Evolutionary conservation across 352 stramenopile genomes (phyloP).

Genomic region (Phytophthora niederhauseri): DNA sequence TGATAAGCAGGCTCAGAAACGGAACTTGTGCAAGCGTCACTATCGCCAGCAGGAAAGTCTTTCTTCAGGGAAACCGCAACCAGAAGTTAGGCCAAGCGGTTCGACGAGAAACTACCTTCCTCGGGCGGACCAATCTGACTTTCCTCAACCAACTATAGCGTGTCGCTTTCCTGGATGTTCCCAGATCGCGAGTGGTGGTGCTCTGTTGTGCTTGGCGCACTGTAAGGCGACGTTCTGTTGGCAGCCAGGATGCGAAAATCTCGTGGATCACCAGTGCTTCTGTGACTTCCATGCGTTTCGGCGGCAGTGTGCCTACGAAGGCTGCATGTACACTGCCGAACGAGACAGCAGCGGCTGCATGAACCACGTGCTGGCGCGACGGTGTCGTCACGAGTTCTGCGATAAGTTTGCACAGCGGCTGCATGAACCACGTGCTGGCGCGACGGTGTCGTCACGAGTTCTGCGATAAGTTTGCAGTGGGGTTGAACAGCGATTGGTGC

Average conservation of each 20-base stretch:
- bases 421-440: slow-evolving; percentile 48
- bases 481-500: slow-evolving; percentile 40
- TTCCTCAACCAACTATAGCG: slow-evolving; percentile 5
- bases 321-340: slow-evolving; percentile 48
- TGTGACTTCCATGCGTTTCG: slow-evolving; percentile 63
- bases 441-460: slow-evolving; percentile 58
- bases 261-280: slow-evolving; percentile 58
- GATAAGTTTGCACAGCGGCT: slow-evolving; percentile 70
- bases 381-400: slow-evolving; percentile 65
- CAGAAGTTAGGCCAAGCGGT: slow-evolving; percentile 11
- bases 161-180: slow-evolving; percentile 57
- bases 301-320: slow-evolving; percentile 63
- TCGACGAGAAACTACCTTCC: slow-evolving; percentile 3
- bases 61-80: slow-evolving; percentile 17
- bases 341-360: slow-evolving; percentile 47
- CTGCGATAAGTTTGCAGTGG: slow-evolving; percentile 69
- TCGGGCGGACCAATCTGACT: slow-evolving; percentile 8
- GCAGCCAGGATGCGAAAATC: slow-evolving; percentile 62
- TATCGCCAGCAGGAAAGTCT: slow-evolving; percentile 49
- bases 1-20: slow-evolving; percentile 68
- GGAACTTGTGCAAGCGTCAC: slow-evolving; percentile 67
- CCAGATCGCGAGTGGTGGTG: slow-evolving; percentile 30
- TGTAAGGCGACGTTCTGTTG: slow-evolving; percentile 63
- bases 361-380: slow-evolving; percentile 46
- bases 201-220: slow-evolving; percentile 54